Evolutionary conservation across 306 rosid species (phyloP), one percentile per base, ranked within the genome.

Genomic region (Sechiopsis laciniata): DNA sequence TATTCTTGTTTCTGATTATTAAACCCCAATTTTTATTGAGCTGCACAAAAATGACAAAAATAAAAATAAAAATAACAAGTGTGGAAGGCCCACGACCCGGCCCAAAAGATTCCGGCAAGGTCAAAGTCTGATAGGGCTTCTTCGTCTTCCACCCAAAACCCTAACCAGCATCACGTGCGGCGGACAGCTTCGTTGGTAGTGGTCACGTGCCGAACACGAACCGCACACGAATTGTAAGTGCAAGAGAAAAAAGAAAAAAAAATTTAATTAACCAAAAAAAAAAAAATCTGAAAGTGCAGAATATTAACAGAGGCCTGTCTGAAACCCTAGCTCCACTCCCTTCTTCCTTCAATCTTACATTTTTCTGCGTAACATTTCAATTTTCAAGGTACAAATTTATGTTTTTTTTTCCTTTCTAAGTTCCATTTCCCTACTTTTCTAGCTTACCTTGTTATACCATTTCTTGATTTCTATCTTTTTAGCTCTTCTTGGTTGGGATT

Each of bases 171-270:
- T 68, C 73, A 68, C 73, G 73, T 68, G 73, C 42, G 73, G 17
- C 42, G 57, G 40, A 40, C 71, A 48, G 73, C 56, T 46, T 68
- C 40, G 32, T 68, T 22, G 40, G 13, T 68, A 20, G 73, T 20
- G 73, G 13, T 21, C 73, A 68, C 73, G 73, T 68, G 73, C 40
- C 56, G 40, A 68, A 68, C 57, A 21, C 73, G 40, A 67, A 67
- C 73, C 56, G 73, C 55, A 20, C 73, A 67, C 73, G 11, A 20
- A 26, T 26, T 26, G 67, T 11, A 13, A 46, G 37, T n/a, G 17
- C 8, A 8, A 37, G 22, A 37, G 52, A 17, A 45, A 20, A 42
- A 67, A 21, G 0, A 46, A 12, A 10, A 29, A 7, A 32, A 42
- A 46, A 4, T 4, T 37, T 3, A 9, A 6, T 6, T 26, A 26